Percentiles rank a stretch among this genome's conserved stretches.
Evolutionary conservation across 176 grass and related monocot genomes (phyloP).

Genomic region (Poa annua): DNA sequence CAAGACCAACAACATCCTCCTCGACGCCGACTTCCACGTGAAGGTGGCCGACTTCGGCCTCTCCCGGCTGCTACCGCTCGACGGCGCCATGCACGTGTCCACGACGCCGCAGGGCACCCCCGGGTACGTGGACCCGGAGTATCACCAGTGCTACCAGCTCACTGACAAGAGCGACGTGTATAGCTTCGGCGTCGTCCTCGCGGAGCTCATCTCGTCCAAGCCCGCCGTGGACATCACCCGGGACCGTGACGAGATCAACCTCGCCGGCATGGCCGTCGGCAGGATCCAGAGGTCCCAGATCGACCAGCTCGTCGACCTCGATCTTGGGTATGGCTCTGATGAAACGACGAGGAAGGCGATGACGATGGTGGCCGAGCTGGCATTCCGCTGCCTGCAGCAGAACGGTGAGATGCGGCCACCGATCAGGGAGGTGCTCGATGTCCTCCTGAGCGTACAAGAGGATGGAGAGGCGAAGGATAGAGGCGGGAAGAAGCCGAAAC

Average conservation of each 20-base stretch:
- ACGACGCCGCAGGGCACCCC: constrained; percentile 87
- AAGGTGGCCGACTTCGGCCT: constrained; percentile 96
- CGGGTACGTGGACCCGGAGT: constrained; percentile 79
- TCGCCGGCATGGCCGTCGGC: constrained; percentile 65
- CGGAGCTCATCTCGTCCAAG: constrained; percentile 80
- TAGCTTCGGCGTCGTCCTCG: constrained; percentile 78
- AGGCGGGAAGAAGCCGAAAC: constrained; percentile 15
- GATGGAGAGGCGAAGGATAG: background rate
- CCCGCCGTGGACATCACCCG: constrained; percentile 68
- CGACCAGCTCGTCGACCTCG: constrained; percentile 59
- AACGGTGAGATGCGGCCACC: constrained; percentile 79
- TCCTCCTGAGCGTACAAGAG: constrained; percentile 45
- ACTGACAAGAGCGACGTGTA: constrained; percentile 84
- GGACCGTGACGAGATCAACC: constrained; percentile 68
- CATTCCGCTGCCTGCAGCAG: constrained; percentile 78
- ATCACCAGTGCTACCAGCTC: constrained; percentile 83
- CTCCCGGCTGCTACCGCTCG: constrained; percentile 67
- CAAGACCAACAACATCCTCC: constrained; percentile 85
- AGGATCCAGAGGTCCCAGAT: constrained; percentile 59
- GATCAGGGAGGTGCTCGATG: constrained; percentile 66
- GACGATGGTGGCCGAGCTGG: constrained; percentile 75
- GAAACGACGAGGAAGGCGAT: constrained; percentile 47
- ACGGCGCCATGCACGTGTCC: constrained; percentile 76
- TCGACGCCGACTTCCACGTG: constrained; percentile 70
- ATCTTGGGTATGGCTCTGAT: constrained; percentile 57